Evolutionary conservation across 768 basidiomycete genomes (phyloP).

Genomic region (Steccherinum ochraceum): DNA sequence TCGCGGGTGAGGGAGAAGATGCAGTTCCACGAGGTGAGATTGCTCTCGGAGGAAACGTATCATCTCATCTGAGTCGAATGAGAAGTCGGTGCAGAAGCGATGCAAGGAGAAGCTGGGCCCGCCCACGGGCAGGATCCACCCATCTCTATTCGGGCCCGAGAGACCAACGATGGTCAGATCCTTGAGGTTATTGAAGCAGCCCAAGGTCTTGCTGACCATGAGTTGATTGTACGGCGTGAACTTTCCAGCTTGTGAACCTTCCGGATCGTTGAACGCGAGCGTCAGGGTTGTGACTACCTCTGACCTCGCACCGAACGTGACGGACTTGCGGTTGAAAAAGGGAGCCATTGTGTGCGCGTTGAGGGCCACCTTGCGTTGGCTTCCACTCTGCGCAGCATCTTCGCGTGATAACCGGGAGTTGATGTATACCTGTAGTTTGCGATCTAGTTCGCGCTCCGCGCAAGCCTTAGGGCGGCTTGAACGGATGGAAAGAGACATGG

Average conservation of each 20-base stretch:
- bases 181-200: neutral
- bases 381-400: too few relatives aligned
- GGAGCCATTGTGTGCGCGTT: neutral
- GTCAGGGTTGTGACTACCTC: neutral
- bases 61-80: constrained; percentile 5
- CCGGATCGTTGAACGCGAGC: neutral
- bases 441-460: too few relatives aligned
- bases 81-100: constrained; percentile 5
- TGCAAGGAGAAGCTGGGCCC: constrained; percentile 3
- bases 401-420: too few relatives aligned
- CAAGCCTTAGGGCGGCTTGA: too few relatives aligned
- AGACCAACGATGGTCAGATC: constrained; percentile 7
- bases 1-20: too few relatives aligned
- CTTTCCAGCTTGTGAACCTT: neutral
- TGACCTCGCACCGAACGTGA: neutral
- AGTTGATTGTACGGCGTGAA: neutral
- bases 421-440: too few relatives aligned
- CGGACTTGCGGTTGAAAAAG: neutral
- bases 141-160: constrained; percentile 2
- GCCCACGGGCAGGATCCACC: constrained; percentile 7
- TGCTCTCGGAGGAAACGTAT: constrained; percentile 5
- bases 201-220: constrained; percentile 3
- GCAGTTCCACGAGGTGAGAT: constrained; percentile 1
- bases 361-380: neutral
- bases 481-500: too few relatives aligned